phyloP scores from a whole-genome alignment of 2,329 filamentous ascomycete genomes.

The Colletotrichum sp. region DNA sequence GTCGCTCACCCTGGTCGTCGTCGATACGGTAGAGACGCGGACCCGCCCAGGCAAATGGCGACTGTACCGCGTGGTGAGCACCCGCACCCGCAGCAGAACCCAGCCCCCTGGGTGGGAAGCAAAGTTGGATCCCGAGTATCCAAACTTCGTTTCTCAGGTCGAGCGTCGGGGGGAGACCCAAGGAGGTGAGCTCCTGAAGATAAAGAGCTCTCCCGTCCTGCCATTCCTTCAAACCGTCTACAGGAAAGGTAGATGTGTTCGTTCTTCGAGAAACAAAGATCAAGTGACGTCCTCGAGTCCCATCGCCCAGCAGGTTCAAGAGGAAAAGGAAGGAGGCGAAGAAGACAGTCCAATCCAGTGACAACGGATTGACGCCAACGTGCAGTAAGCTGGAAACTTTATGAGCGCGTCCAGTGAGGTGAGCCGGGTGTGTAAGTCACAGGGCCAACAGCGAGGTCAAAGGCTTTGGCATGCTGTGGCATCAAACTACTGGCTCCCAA shows the following conservation, averaged over 20 bases:
- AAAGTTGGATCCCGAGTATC: not conserved
- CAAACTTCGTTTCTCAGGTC: not conserved
- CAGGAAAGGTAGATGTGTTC: not conserved
- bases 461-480: constrained; percentile 6
- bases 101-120: constrained; percentile 7
- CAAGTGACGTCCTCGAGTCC: not conserved
- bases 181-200: not conserved
- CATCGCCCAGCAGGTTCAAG: not conserved
- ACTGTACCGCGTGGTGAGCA: not conserved
- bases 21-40: constrained; percentile 14
- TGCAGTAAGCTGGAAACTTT: not conserved
- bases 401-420: not conserved
- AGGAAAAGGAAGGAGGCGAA: not conserved
- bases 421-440: constrained; percentile 9
- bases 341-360: not conserved
- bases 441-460: not conserved
- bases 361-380: not conserved
- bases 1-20: constrained; percentile 10
- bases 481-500: constrained; percentile 5
- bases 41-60: constrained; percentile 15
- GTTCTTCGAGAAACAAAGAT: not conserved
- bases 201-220: not conserved
- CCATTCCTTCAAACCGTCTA: not conserved
- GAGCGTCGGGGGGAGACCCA: not conserved
- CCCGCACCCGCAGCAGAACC: not conserved